phyloP scores from a whole-genome alignment of 768 basidiomycete genomes.

The Kwoniella europaea region DNA sequence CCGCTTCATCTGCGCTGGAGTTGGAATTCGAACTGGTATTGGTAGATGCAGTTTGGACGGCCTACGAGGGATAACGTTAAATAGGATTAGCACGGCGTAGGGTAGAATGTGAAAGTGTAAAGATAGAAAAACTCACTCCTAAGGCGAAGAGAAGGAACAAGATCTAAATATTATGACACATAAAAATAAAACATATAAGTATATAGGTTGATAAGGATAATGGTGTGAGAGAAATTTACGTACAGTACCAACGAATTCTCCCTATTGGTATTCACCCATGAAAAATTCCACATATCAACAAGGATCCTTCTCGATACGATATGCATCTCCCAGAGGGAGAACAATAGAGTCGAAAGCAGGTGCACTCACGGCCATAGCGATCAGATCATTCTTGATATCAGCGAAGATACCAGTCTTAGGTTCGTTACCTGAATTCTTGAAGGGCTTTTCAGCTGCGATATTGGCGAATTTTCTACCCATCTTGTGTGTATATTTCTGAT shows the following conservation, averaged over 20 bases:
- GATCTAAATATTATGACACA: slow-evolving; percentile 8
- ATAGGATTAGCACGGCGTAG: too few relatives aligned
- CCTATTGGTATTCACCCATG: slow-evolving; percentile 15
- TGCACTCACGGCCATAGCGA: slow-evolving; percentile 30
- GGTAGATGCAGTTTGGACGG: slow-evolving; percentile 43
- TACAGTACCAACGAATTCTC: slow-evolving; percentile 53
- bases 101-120: background rate
- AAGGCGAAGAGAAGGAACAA: slow-evolving; percentile 50
- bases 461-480: background rate
- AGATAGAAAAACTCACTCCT: slow-evolving; percentile 33
- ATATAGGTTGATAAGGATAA: too few relatives aligned
- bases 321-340: background rate
- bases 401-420: slow-evolving; percentile 19
- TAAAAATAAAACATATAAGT: background rate
- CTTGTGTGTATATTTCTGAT: background rate
- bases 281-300: background rate
- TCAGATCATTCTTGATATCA: slow-evolving; percentile 30
- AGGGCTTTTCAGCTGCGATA: slow-evolving; percentile 12
- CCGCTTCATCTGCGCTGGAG: background rate
- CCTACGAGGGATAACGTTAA: slow-evolving; percentile 20
- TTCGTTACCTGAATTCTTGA: background rate
- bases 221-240: background rate
- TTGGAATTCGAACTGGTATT: slow-evolving; percentile 29
- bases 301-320: background rate
- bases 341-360: background rate